Percentiles rank a stretch among this genome's conserved stretches.
phyloP scores from a whole-genome alignment of 352 stramenopile genomes.

The Phytophthora cactorum region DNA sequence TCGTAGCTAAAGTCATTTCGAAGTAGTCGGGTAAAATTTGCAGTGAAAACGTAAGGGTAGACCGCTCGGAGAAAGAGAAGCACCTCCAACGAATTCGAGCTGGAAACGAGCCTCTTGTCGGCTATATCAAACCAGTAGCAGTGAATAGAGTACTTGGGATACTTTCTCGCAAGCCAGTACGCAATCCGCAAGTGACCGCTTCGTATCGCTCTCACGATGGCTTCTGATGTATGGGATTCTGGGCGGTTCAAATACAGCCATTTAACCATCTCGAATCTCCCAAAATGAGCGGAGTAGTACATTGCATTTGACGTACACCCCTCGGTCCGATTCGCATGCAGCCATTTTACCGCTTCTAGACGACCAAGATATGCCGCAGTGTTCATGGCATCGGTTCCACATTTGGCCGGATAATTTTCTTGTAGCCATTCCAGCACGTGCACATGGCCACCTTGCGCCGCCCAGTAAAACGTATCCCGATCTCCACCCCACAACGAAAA shows the following conservation, averaged over 20 bases:
- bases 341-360: constrained; percentile 8
- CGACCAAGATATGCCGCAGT: neutral
- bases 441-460: neutral
- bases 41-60: constrained; percentile 1
- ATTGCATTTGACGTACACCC: neutral
- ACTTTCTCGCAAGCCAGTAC: constrained; percentile 8
- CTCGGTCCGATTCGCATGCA: constrained; percentile 5
- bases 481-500: constrained; percentile 11
- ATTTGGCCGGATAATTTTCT: constrained; percentile 1
- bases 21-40: neutral
- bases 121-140: neutral
- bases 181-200: constrained; percentile 9
- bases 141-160: neutral
- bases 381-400: neutral
- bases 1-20: neutral
- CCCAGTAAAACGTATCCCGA: constrained; percentile 1
- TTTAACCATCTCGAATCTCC: constrained; percentile 10
- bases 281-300: neutral
- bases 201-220: constrained; percentile 5
- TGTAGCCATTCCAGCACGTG: neutral
- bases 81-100: neutral
- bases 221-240: neutral
- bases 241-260: constrained; percentile 16
- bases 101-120: neutral
- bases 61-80: constrained; percentile 5